These are phyloP conservation scores for Fusarium dimerum DNA, from an alignment of 2,329 filamentous ascomycete genomes.

Conservation along the genomic window DNA sequence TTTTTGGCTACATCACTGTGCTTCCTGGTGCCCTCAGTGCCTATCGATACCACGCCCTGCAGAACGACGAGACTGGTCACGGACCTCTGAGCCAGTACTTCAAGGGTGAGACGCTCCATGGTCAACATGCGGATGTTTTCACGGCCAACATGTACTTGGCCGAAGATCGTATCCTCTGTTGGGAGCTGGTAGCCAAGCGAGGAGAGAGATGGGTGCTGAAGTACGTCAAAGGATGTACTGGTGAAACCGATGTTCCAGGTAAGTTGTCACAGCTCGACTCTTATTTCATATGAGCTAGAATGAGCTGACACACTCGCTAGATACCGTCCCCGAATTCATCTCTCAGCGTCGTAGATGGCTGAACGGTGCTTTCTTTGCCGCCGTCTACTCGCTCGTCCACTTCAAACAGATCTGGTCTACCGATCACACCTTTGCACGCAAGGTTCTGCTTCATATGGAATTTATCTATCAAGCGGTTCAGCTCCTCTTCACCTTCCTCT, in stretches of 20 bases:
- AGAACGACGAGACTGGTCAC: conserved; percentile 95
- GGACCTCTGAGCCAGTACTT: conserved; percentile 97
- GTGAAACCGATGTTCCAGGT: conserved; percentile 97
- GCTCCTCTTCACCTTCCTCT: conserved; percentile 95
- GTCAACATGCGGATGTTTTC: conserved; percentile 94
- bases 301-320: conserved; percentile 46
- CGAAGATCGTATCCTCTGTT: conserved; percentile 87
- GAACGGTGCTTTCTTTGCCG: conserved; percentile 97
- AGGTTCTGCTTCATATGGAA: conserved; percentile 89
- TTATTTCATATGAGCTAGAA: neutral
- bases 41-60: conserved; percentile 92
- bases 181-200: conserved; percentile 94
- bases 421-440: conserved; percentile 86
- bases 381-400: conserved; percentile 95
- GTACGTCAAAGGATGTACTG: conserved; percentile 94
- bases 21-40: conserved; percentile 92
- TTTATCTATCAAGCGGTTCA: conserved; percentile 94
- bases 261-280: conserved; percentile 40
- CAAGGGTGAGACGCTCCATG: conserved; percentile 96
- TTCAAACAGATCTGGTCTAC: conserved; percentile 91
- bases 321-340: conserved; percentile 93
- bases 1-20: conserved; percentile 98
- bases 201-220: conserved; percentile 96
- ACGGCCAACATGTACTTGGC: conserved; percentile 96
- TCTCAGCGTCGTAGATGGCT: conserved; percentile 96